Evolutionary conservation across 352 stramenopile genomes (phyloP).

Genomic region (Phytophthora pistaciae): DNA sequence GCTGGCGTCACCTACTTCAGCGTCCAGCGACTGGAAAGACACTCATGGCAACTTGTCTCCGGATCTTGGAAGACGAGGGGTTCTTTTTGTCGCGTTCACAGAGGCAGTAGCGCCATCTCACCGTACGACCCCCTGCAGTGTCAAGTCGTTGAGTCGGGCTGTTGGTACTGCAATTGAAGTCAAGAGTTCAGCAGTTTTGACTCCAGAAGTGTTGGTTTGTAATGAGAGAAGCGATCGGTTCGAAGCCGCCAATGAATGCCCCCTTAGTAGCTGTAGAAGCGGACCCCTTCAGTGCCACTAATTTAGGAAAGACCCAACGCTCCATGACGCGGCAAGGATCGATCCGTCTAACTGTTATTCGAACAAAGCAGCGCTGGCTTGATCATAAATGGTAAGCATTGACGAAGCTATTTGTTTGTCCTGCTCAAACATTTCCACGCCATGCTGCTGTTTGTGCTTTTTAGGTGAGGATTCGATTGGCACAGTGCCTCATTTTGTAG

Average conservation of each 20-base stretch:
- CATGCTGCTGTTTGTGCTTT: background rate
- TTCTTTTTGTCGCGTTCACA: background rate
- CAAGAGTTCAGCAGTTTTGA: background rate
- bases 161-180: background rate
- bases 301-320: background rate
- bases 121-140: background rate
- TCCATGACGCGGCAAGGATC: background rate
- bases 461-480: background rate
- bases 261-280: background rate
- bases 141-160: background rate
- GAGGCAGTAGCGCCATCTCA: background rate
- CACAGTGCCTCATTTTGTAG: background rate
- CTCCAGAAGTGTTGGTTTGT: background rate
- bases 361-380: background rate
- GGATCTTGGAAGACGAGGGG: background rate
- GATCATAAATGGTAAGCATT: background rate
- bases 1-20: constrained; percentile 2
- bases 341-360: background rate
- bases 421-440: background rate
- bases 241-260: background rate
- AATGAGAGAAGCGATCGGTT: background rate
- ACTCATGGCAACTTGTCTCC: constrained; percentile 1
- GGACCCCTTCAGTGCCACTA: background rate
- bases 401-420: background rate
- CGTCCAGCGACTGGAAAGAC: background rate